Evolutionary conservation across 2,329 filamentous ascomycete species (phyloP).

Genomic region (Fusarium decemcellulare): DNA sequence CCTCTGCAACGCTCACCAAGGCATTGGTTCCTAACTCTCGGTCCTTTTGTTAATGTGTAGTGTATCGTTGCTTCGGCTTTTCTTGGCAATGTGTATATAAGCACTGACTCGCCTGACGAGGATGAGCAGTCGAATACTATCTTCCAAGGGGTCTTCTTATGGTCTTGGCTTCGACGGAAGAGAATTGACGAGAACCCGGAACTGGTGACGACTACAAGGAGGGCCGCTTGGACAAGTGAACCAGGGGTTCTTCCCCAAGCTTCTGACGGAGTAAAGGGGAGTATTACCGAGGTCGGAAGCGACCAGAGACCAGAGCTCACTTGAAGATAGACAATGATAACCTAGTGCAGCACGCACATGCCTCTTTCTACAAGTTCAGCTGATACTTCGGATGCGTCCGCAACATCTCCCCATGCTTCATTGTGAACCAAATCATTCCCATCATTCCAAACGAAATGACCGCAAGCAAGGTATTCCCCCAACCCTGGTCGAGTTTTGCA

Average conservation of each 20-base stretch:
- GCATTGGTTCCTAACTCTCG: too few relatives aligned
- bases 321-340: too few relatives aligned
- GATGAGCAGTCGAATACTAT: not conserved
- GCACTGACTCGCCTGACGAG: not conserved
- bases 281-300: too few relatives aligned
- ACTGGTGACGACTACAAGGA: not conserved
- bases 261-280: too few relatives aligned
- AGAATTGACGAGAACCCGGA: not conserved
- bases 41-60: too few relatives aligned
- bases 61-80: not conserved
- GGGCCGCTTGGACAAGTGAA: not conserved
- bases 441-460: constrained; percentile 19
- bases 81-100: not conserved
- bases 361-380: not conserved
- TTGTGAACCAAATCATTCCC: constrained; percentile 24
- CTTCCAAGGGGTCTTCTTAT: not conserved
- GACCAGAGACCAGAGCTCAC: too few relatives aligned
- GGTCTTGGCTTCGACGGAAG: not conserved
- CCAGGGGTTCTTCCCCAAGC: not conserved
- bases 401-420: constrained; percentile 23
- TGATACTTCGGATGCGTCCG: constrained; percentile 23
- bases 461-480: constrained; percentile 33
- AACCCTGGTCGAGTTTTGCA: constrained; percentile 26
- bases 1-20: too few relatives aligned
- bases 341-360: too few relatives aligned